A percentile compares a stretch with the other conserved stretches of the same genome.
Evolutionary conservation across 2,329 filamentous ascomycete species (phyloP).

Genomic region (Penicillium sp.): DNA sequence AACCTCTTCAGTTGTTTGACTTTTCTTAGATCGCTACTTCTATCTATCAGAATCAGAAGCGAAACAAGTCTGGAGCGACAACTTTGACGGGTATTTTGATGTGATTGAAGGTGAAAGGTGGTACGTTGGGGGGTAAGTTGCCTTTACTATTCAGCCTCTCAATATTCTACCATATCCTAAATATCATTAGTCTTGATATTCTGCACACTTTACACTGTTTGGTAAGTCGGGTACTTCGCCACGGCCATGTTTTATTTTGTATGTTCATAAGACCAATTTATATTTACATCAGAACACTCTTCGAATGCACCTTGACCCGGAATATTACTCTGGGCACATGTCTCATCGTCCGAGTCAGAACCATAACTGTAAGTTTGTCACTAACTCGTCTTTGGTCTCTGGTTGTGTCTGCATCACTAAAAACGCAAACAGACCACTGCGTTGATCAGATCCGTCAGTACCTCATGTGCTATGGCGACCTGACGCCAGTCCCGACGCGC

Average conservation of each 20-base stretch:
- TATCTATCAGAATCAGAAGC: not conserved
- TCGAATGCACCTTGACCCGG: not conserved
- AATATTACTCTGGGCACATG: not conserved
- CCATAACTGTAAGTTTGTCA: not conserved
- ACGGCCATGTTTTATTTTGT: not conserved
- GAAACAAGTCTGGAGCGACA: not conserved
- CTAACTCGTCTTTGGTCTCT: not conserved
- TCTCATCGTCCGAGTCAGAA: not conserved
- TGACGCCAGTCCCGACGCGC: not conserved
- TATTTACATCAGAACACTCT: not conserved
- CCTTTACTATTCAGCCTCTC: too few species aligned
- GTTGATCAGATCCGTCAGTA: not conserved
- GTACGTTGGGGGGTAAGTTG: not conserved
- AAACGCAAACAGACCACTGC: not conserved
- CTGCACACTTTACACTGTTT: not conserved
- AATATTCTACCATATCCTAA: too few species aligned
- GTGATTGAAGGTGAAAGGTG: not conserved
- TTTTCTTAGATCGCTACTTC: not conserved
- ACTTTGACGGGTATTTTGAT: not conserved
- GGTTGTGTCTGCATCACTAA: not conserved
- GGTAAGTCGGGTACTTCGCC: not conserved
- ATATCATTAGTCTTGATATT: not conserved
- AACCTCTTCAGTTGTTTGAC: not conserved
- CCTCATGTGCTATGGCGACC: not conserved
- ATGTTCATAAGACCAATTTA: not conserved